Conservation (phyloP, 768 basidiomycete genomes). For the Multifurca ochricompacta region DNA sequence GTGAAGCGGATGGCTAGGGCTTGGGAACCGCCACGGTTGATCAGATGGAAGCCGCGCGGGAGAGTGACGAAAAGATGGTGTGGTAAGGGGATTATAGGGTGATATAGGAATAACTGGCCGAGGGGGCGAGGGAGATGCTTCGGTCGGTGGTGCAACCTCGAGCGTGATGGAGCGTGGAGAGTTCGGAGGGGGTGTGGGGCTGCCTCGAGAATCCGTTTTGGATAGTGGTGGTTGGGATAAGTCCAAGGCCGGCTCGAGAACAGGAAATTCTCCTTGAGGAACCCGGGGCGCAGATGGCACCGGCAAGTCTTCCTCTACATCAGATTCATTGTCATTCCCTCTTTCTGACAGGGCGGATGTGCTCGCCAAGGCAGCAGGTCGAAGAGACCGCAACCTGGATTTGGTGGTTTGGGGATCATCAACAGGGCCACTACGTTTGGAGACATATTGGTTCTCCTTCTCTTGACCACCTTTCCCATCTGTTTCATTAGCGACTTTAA, state of each 20-base stretch:
- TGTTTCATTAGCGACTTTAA: conserved; percentile 23
- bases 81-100: conserved; percentile 67
- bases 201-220: conserved; percentile 10
- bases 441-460: conserved; percentile 36
- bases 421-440: conserved; percentile 17
- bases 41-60: conserved; percentile 67
- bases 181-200: conserved; percentile 20
- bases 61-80: conserved; percentile 73
- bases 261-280: conserved; percentile 18
- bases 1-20: conserved; percentile 71
- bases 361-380: conserved; percentile 15
- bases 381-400: conserved; percentile 21
- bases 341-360: conserved; percentile 17
- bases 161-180: conserved; percentile 17
- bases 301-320: conserved; percentile 12
- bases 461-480: conserved; percentile 52
- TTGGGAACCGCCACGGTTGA: conserved; percentile 77
- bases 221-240: conserved; percentile 13
- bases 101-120: conserved; percentile 45
- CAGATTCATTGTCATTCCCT: conserved; percentile 16
- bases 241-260: conserved; percentile 14
- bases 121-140: conserved; percentile 25
- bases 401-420: conserved; percentile 5
- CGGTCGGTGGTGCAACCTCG: conserved; percentile 2
- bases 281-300: conserved; percentile 16